Evolutionary conservation across 2,329 filamentous ascomycete species (phyloP).

Genomic region (Clarireedia monteithiana): DNA sequence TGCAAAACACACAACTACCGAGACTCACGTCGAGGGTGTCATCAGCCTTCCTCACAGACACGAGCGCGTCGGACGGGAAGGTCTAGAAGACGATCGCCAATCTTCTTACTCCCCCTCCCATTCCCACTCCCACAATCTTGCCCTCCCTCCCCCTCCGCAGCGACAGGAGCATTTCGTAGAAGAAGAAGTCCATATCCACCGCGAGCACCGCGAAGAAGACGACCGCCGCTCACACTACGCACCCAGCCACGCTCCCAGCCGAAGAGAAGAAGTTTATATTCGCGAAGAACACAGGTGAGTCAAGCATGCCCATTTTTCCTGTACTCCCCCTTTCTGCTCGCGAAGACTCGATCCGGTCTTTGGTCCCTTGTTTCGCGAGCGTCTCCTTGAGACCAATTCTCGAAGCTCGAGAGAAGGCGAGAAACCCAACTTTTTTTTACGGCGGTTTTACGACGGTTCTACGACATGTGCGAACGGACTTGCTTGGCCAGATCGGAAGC

Average conservation of each 20-base stretch:
- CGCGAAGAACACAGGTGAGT: slow-evolving; percentile 49
- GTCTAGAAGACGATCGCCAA: slow-evolving; percentile 64
- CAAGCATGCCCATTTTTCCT: not conserved
- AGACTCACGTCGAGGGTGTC: slow-evolving; percentile 82
- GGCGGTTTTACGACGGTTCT: not conserved
- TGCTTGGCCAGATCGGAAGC: slow-evolving; percentile 7
- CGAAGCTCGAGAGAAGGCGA: no score
- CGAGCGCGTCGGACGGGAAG: slow-evolving; percentile 95
- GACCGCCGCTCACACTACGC: slow-evolving; percentile 56
- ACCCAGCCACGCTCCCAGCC: slow-evolving; percentile 45
- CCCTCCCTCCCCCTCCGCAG: slow-evolving; percentile 25
- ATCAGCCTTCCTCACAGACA: slow-evolving; percentile 58
- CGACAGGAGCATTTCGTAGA: slow-evolving; percentile 47
- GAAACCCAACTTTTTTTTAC: not conserved
- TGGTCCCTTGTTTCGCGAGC: not conserved
- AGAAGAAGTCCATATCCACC: slow-evolving; percentile 78
- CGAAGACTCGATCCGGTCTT: not conserved
- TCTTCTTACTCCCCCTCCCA: slow-evolving; percentile 44
- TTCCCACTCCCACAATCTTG: not conserved
- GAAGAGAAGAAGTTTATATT: slow-evolving; percentile 42
- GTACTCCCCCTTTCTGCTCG: not conserved
- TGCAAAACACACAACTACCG: slow-evolving; percentile 40
- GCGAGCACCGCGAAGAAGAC: slow-evolving; percentile 48
- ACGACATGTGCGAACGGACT: slow-evolving; percentile 4
- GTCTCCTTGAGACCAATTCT: no score